These are phyloP conservation scores for Fraxinus ornus DNA, from an alignment of 305 asterid species.

Conservation along the genomic window DNA sequence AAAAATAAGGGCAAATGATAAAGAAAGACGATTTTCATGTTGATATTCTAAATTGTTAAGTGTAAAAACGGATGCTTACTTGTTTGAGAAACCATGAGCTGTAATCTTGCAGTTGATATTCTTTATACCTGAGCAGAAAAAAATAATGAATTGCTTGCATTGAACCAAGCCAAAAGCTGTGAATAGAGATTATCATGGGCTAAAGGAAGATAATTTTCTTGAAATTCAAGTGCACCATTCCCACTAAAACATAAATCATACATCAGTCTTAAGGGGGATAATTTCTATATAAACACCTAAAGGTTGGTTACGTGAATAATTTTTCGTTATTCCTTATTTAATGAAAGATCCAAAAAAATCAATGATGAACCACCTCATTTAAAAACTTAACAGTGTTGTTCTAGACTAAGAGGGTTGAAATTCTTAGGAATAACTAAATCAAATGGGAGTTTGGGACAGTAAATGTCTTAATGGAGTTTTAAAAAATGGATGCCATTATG, in stretches of 20 bases:
- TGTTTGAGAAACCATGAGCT: constrained; percentile 91
- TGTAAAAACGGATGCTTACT: constrained; percentile 37
- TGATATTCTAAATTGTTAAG: background rate
- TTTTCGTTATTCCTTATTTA: background rate
- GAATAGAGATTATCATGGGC: background rate
- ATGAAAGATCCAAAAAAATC: background rate
- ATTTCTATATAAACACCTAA: background rate
- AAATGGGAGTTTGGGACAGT: too few relatives aligned
- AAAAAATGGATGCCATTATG: too few relatives aligned
- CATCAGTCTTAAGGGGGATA: background rate
- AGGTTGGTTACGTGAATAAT: background rate
- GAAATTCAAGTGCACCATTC: background rate
- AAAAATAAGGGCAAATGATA: constrained; percentile 15
- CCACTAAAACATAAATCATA: background rate
- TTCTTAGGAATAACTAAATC: too few relatives aligned
- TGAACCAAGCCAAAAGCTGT: constrained; percentile 2
- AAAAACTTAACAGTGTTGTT: background rate
- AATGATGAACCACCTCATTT: background rate
- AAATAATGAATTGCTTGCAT: background rate
- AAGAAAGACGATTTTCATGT: background rate
- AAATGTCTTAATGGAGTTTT: too few relatives aligned
- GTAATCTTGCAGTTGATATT: constrained; percentile 89
- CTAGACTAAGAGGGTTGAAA: too few relatives aligned
- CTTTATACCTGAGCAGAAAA: constrained; percentile 66
- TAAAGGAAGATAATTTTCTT: background rate